Evolutionary conservation across 2,329 filamentous ascomycete species (phyloP).

Genomic region (Botryosphaeria agaves): DNA sequence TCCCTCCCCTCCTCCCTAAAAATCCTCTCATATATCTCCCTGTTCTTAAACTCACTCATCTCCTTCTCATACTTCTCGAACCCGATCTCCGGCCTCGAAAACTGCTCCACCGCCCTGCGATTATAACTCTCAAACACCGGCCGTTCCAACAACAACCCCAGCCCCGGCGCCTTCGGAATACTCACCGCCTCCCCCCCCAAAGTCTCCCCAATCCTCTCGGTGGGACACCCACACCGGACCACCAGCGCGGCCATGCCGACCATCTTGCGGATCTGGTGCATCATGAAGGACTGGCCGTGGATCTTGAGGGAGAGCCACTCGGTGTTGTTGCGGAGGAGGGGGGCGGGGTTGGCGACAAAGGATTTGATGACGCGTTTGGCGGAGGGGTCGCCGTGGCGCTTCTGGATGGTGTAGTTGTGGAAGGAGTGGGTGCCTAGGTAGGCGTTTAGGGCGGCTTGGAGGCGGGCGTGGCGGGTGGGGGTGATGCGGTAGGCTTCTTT

Average conservation of each 20-base stretch:
- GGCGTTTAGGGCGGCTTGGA: constrained; percentile 56
- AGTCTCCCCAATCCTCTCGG: constrained; percentile 52
- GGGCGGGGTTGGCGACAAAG: constrained; percentile 59
- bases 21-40: constrained; percentile 81
- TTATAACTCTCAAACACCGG: constrained; percentile 91
- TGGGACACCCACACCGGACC: constrained; percentile 65
- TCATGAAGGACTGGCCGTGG: constrained; percentile 98
- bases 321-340: constrained; percentile 43
- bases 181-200: constrained; percentile 59
- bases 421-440: constrained; percentile 82
- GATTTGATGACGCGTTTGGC: constrained; percentile 85
- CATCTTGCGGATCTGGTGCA: constrained; percentile 99
- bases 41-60: constrained; percentile 78
- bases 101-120: constrained; percentile 44
- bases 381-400: constrained; percentile 62
- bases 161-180: constrained; percentile 83
- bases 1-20: constrained; percentile 79
- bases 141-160: constrained; percentile 75
- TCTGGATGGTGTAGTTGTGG: constrained; percentile 96
- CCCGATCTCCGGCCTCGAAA: constrained; percentile 52
- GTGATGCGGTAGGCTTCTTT: constrained; percentile 77
- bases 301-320: constrained; percentile 95
- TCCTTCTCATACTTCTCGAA: constrained; percentile 63
- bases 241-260: constrained; percentile 79
- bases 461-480: constrained; percentile 47